Base-by-base conservation (phyloP, 495 filamentous ascomycete species). In the Daldinia decipiens region DNA sequence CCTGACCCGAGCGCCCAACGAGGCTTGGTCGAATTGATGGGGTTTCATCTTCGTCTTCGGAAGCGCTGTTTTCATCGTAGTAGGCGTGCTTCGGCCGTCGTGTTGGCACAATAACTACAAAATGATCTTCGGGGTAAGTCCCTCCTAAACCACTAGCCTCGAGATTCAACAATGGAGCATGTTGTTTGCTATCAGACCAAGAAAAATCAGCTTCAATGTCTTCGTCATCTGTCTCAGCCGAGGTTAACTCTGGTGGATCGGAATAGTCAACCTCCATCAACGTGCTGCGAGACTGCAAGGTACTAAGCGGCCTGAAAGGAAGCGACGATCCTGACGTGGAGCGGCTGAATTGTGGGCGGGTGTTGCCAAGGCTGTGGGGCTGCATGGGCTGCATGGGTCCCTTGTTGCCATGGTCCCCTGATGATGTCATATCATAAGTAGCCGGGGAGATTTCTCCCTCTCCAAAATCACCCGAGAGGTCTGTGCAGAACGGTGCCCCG, bases 401-500 rank as follows among this genome's bases (percentile, higher is more conserved):
- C 59, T 56, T 45, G 53, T 64, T 5, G 52, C 69, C 43, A 75
- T 51, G 29, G 71, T 79, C 68, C 3, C 77, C 79, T 21, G 69
- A 77, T 55, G 79, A 82, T 17, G 76, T 78, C 74, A 81, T 80
- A 57, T 74, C 75, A 72, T 78, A 80, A 1, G 73, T 80, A 60
- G 66, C 74, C 51, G 76, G 76, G 4, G 77, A 85, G 34, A 73
- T 67, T 62, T 75, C 81, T 59, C 74, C 77, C 50, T 80, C 78
- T 1, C 70, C 67, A 63, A 72, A 65, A 72, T 92, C 88, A n/a
- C 88, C 86, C 52, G 87, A 91, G 4, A 94, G 83, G 79, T 95
- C 92, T 12, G 89, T 93, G 77, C 87, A 93, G 75, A 94, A 95
- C 1, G 82, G 84, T 5, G 89, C 88, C 26, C 87, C 86, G 60